These are phyloP conservation scores for Apiotrichum siamense DNA, from an alignment of 1,284 basidiomycete species.

Conservation along the genomic window DNA sequence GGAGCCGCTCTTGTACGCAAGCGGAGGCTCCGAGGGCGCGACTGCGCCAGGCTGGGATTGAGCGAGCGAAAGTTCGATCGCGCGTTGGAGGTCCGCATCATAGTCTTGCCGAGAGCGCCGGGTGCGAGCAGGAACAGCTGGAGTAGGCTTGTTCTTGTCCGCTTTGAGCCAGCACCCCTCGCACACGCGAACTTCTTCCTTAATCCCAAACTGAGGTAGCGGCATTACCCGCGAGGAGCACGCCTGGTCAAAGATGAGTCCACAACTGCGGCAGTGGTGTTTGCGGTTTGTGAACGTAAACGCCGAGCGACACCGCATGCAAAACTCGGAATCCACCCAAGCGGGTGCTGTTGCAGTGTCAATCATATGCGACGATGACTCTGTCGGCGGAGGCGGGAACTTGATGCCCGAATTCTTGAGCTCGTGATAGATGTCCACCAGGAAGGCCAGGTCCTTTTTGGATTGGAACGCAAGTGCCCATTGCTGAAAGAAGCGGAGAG, in stretches of 20 bases:
- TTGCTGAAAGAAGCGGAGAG: constrained; percentile 75
- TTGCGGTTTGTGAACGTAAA: constrained; percentile 97
- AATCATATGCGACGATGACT: constrained; percentile 35
- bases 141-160: constrained; percentile 40
- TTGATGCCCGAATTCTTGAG: constrained; percentile 62
- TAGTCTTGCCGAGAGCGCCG: constrained; percentile 50
- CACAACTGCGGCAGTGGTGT: constrained; percentile 98
- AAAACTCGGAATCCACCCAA: constrained; percentile 94
- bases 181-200: constrained; percentile 89
- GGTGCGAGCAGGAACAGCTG: constrained; percentile 37
- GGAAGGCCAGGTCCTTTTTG: constrained; percentile 66
- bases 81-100: constrained; percentile 86
- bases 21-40: constrained; percentile 64
- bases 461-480: constrained; percentile 89
- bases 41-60: constrained; percentile 57
- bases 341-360: constrained; percentile 61
- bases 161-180: constrained; percentile 80
- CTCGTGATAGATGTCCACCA: constrained; percentile 72
- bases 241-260: constrained; percentile 89
- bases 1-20: constrained; percentile 44
- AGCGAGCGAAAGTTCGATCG: constrained; percentile 83
- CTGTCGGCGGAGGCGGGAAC: constrained; percentile 42
- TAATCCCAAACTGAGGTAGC: constrained; percentile 89
- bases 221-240: constrained; percentile 82
- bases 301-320: constrained; percentile 81